Evolutionary conservation across 441 rosid species (phyloP).

Genomic region (Brassica hybrid): DNA sequence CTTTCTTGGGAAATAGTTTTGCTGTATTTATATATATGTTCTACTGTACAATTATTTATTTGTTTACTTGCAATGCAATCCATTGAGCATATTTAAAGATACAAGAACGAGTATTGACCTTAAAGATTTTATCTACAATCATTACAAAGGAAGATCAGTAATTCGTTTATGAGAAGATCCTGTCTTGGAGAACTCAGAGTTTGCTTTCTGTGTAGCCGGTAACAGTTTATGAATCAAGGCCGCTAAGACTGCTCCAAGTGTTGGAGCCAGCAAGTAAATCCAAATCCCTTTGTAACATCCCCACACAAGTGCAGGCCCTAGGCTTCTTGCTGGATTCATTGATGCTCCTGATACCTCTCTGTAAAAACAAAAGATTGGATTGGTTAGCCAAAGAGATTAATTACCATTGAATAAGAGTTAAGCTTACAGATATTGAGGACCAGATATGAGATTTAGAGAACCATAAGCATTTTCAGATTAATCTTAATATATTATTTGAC

Average conservation of each 20-base stretch:
- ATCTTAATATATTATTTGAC: too few relatives aligned
- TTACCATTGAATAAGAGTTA: neutral
- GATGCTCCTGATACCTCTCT: constrained; percentile 53
- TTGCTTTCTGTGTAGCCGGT: constrained; percentile 52
- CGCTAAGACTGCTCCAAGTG: constrained; percentile 39
- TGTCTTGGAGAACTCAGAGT: constrained; percentile 69
- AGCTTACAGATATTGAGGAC: neutral
- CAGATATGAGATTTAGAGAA: too few relatives aligned
- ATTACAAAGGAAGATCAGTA: constrained; percentile 35
- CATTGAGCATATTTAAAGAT: neutral
- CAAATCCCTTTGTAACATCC: constrained; percentile 42
- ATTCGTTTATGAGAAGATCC: constrained; percentile 55
- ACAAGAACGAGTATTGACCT: constrained; percentile 2
- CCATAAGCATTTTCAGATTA: too few relatives aligned
- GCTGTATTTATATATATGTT: neutral
- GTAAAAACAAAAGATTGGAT: neutral
- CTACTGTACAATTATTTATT: constrained; percentile 9
- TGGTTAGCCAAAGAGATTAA: constrained; percentile 21
- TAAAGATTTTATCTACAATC: constrained; percentile 6
- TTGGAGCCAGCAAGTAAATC: constrained; percentile 42
- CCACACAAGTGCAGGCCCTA: constrained; percentile 47
- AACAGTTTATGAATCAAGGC: constrained; percentile 36
- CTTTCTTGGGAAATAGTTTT: too few relatives aligned
- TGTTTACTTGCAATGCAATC: neutral
- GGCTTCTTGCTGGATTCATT: constrained; percentile 53